A percentile compares a stretch with the other conserved stretches of the same genome.
Evolutionary conservation across 495 filamentous ascomycete species (phyloP).

Genomic region (Neurospora cerealis): DNA sequence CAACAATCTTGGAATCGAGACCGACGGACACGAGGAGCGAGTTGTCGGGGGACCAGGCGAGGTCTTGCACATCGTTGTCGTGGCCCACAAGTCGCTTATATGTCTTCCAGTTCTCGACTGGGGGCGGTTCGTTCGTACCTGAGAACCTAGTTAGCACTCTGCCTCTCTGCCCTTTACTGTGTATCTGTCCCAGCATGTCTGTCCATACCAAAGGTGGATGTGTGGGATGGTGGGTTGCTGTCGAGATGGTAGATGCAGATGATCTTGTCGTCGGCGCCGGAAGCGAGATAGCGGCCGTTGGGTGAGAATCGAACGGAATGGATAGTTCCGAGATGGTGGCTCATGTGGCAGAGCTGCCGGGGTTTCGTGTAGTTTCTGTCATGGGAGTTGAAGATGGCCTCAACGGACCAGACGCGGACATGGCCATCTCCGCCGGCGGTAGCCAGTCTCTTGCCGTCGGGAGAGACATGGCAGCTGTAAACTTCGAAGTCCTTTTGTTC

Average conservation of each 20-base stretch:
- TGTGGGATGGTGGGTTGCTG: slow-evolving; percentile 61
- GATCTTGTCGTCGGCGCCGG: slow-evolving; percentile 95
- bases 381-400: slow-evolving; percentile 74
- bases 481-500: slow-evolving; percentile 97
- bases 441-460: slow-evolving; percentile 81
- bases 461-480: slow-evolving; percentile 93
- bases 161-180: slow-evolving; percentile 3
- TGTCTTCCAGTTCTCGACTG: slow-evolving; percentile 95
- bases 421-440: slow-evolving; percentile 96
- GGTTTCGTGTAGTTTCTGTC: slow-evolving; percentile 64
- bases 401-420: slow-evolving; percentile 94
- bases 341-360: slow-evolving; percentile 92
- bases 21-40: slow-evolving; percentile 94
- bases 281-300: slow-evolving; percentile 87
- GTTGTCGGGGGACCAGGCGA: slow-evolving; percentile 94
- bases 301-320: slow-evolving; percentile 93
- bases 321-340: slow-evolving; percentile 95
- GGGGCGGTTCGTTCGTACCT: slow-evolving; percentile 85
- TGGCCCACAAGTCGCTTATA: slow-evolving; percentile 86
- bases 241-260: slow-evolving; percentile 94
- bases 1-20: slow-evolving; percentile 92
- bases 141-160: slow-evolving; percentile 14
- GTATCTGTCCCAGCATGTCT: neutral
- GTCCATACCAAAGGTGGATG: slow-evolving; percentile 60
- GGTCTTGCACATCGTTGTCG: slow-evolving; percentile 97